Base-by-base conservation (phyloP, 2,329 filamentous ascomycete genomes). In the Verticillium zaregamsianum region DNA sequence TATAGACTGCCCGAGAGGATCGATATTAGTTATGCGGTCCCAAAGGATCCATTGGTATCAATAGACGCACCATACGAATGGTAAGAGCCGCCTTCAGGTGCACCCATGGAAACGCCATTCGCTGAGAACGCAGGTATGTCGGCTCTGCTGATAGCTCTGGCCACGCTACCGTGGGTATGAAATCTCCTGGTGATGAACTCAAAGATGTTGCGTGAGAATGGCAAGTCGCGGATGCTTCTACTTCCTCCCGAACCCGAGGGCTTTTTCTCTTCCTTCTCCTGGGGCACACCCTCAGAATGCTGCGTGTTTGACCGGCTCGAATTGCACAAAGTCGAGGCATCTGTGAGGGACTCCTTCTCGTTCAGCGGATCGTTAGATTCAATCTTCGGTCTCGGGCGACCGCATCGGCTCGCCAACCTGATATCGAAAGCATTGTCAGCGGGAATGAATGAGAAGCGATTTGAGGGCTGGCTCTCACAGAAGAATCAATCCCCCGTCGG, bases 1-100 rank as follows among this genome's bases (percentile, higher is more conserved):
- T 69, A 58, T 68, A 69, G 0, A 72, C 71, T 71, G 49, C 8
- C 8, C 12, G 23, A 39, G 55, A 17, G 20, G 28, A 20, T 20
- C 31, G 31, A 20, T 15, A 57, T 57, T 12, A 57, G 55, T 17
- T 8, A 11, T 32, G 55, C 6, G 11, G 14, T 32, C 14, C 15
- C n/a, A 3, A 35, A 12, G 12, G 5, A 23, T 14, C 7, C 11
- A 20, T 9, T 14, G 17, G 37, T n/a, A 9, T 11, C 15, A 23
- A 8, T 23, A 20, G 25, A n/a, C 25, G 14, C n/a, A 28, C 55
- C n/a, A 57, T 57, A 45, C 20, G 39, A 45, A 2, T 20, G 39
- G 17, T 45, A 45, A 20, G 39, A 45, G n/a, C 15, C 17, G 6
- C 17, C 39, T 9, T 45, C 39, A n/a, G n/a, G 17, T 45, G 15